Base-by-base conservation (phyloP, 2,329 filamentous ascomycete species). In the Fusarium pseudocircinatum region DNA sequence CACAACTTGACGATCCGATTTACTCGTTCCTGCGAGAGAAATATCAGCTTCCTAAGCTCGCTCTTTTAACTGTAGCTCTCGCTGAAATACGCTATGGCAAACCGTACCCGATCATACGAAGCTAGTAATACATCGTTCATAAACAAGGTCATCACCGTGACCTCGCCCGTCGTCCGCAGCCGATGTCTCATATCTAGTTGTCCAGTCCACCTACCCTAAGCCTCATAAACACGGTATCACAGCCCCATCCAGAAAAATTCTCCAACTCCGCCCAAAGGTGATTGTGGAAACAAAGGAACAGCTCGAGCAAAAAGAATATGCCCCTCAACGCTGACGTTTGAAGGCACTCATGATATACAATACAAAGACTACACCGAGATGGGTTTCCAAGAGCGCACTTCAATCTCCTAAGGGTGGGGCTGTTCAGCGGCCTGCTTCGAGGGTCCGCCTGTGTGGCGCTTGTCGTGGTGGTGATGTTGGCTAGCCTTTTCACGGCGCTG, bases 401-500 rank as follows among this genome's bases (percentile, higher is more conserved):
- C 32, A 39, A 52, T 44, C 28, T 39, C 34, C 63, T 72, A 71
- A 52, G 65, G 69, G 52, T 75, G 56, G 54, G 68, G 63, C 36
- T 82, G 81, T 47, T 84, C 82, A 32, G 77, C 69, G 49, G 68
- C 68, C 71, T 82, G 81, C 77, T 82, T 84, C 46, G 79, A 77
- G 28, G 68, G 58, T 66, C 75, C 77, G 22, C 75, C 67, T 28
- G 69, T 53, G 60, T 82, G 80, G 43, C 83, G 83, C 72, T 84
- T 84, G 63, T 84, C 83, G 59, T 78, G 78, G 72, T 81, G 79
- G 62, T 84, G 82, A 69, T 85, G 83, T 75, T 89, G 87, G 64
- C 83, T 82, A 24, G 86, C 88, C 84, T 97, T 97, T 79, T 97
- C 95, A 76, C 96, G 94, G 70, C 95, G 93, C 63, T 94, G 94